These are phyloP conservation scores for Fonsecaea pedrosoi DNA, from an alignment of 2,329 filamentous ascomycete species.

Conservation along the genomic window DNA sequence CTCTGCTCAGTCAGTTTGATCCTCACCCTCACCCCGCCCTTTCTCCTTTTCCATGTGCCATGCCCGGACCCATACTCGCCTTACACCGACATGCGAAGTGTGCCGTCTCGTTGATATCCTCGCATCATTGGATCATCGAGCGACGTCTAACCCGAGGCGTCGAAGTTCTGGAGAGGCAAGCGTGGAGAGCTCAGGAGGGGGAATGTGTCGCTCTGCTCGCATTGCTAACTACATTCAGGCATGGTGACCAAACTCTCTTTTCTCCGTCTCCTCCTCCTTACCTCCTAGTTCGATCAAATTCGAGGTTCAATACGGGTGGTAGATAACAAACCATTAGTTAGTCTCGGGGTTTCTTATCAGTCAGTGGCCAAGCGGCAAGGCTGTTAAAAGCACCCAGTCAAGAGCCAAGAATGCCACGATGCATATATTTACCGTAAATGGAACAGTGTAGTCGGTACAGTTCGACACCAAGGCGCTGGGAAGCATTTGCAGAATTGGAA, in stretches of 20 bases:
- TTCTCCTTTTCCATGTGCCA: not conserved
- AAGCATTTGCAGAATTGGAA: not conserved
- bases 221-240: conserved; percentile 3
- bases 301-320: too few species aligned
- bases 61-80: not conserved
- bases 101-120: too few species aligned
- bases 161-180: too few species aligned
- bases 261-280: not conserved
- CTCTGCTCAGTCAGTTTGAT: not conserved
- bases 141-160: not conserved
- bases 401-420: not conserved
- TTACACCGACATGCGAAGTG: too few species aligned
- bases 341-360: not conserved
- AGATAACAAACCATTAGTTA: not conserved
- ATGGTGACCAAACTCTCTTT: not conserved
- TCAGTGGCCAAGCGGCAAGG: not conserved
- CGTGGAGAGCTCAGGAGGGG: not conserved
- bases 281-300: not conserved
- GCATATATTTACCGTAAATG: conserved; percentile 4
- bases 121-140: too few species aligned
- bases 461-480: not conserved
- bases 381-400: not conserved
- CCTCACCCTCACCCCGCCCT: not conserved
- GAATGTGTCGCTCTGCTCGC: not conserved
- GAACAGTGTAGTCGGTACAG: not conserved